Conservation (phyloP, 202 grass and related monocot species). For the Zizania palustris region DNA sequence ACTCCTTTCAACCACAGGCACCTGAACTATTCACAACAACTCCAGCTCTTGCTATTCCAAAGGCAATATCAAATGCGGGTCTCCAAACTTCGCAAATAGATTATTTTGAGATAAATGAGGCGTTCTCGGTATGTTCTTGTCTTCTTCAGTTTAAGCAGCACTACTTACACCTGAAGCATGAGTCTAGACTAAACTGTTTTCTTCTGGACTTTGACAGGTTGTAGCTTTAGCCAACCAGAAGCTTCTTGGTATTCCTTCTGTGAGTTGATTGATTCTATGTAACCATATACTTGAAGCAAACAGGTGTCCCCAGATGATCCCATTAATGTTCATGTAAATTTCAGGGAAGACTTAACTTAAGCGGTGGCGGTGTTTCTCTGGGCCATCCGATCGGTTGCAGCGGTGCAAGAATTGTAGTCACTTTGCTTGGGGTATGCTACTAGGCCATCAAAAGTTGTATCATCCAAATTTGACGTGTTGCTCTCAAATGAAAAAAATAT, state of each 20-base stretch:
- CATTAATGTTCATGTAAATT: conserved; percentile 36
- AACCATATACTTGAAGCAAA: background rate
- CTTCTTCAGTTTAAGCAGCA: conserved; percentile 3
- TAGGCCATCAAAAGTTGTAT: conserved; percentile 7
- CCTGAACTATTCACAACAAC: conserved; percentile 90
- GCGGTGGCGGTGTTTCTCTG: conserved; percentile 90
- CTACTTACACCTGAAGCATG: background rate
- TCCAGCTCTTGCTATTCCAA: conserved; percentile 94
- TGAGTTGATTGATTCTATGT: conserved; percentile 45
- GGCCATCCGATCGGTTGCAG: conserved; percentile 97
- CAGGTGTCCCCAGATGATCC: background rate
- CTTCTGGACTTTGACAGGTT: conserved; percentile 61
- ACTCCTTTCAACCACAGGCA: conserved; percentile 55
- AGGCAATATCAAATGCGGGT: conserved; percentile 78
- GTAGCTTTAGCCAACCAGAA: conserved; percentile 89
- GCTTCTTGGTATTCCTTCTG: conserved; percentile 87
- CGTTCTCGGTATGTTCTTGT: conserved; percentile 69
- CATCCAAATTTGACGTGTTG: background rate
- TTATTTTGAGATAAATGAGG: conserved; percentile 97
- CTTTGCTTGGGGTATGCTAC: conserved; percentile 79
- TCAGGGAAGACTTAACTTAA: conserved; percentile 84
- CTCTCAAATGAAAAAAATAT: background rate
- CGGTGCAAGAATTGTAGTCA: conserved; percentile 63
- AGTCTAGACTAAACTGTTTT: conserved; percentile 8
- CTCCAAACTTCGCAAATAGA: conserved; percentile 84